Evolutionary conservation across 2,329 filamentous ascomycete genomes (phyloP).

Genomic region (Fusarium azukiicola): DNA sequence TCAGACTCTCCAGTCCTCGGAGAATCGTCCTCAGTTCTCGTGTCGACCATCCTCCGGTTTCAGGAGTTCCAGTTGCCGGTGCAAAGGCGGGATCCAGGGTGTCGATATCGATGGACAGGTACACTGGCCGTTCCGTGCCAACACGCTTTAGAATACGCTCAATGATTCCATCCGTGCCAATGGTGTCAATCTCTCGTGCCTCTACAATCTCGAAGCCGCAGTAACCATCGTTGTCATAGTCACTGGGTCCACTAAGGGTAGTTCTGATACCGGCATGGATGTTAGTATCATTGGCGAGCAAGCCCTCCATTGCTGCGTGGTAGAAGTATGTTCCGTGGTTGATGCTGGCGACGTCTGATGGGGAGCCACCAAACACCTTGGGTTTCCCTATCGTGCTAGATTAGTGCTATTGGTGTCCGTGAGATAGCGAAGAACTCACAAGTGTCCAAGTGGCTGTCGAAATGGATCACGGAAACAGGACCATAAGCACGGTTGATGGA

Average conservation of each 20-base stretch:
- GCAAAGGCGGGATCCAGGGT: constrained; percentile 91
- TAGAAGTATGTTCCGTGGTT: constrained; percentile 96
- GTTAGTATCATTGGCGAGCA: constrained; percentile 90
- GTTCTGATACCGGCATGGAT: constrained; percentile 94
- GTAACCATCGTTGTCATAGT: constrained; percentile 85
- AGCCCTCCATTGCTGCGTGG: constrained; percentile 88
- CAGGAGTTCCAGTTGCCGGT: constrained; percentile 87
- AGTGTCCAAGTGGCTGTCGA: constrained; percentile 84
- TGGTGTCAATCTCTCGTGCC: constrained; percentile 70
- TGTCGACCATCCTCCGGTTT: constrained; percentile 89
- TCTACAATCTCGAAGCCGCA: constrained; percentile 95
- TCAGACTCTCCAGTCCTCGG: constrained; percentile 84
- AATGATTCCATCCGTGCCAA: constrained; percentile 85
- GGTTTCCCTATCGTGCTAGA: constrained; percentile 79
- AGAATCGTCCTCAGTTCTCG: constrained; percentile 87
- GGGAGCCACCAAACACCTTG: constrained; percentile 92
- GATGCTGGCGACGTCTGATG: constrained; percentile 87
- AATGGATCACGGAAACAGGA: constrained; percentile 80
- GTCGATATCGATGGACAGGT: constrained; percentile 92
- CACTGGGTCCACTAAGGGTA: constrained; percentile 84
- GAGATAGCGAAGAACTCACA: constrained; percentile 65
- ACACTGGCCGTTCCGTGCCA: constrained; percentile 87
- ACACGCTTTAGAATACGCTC: constrained; percentile 88
- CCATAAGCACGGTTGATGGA: constrained; percentile 82
- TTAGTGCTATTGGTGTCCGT: neutral